Evolutionary conservation across 768 basidiomycete genomes (phyloP).

Genomic region (Leucogyrophana mollusca): DNA sequence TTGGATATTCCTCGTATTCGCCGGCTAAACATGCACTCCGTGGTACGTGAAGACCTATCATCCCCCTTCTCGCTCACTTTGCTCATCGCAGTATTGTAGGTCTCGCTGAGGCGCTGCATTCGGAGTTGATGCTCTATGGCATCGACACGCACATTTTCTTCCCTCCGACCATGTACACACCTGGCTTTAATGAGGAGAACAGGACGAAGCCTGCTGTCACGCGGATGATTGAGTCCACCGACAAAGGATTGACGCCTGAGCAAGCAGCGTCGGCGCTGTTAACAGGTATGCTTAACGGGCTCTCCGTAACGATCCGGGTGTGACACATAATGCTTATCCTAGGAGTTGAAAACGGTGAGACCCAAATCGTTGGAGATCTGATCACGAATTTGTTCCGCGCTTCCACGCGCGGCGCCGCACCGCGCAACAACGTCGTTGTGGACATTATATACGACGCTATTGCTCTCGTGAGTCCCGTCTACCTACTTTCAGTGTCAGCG

Average conservation of each 20-base stretch:
- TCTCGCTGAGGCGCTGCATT: constrained; percentile 79
- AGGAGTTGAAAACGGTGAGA: constrained; percentile 70
- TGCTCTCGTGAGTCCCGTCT: constrained; percentile 39
- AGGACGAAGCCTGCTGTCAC: constrained; percentile 74
- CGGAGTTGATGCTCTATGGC: constrained; percentile 75
- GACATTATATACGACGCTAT: constrained; percentile 44
- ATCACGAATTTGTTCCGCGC: constrained; percentile 67
- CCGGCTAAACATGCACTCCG: constrained; percentile 85
- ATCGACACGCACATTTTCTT: constrained; percentile 81
- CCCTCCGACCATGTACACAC: constrained; percentile 77
- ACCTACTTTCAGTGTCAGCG: neutral
- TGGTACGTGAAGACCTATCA: constrained; percentile 43
- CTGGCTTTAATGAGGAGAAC: constrained; percentile 77
- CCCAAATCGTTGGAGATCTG: constrained; percentile 75
- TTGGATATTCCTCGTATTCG: constrained; percentile 79
- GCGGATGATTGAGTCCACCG: constrained; percentile 72
- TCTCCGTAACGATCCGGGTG: neutral
- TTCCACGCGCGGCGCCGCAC: constrained; percentile 62
- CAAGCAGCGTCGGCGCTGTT: constrained; percentile 58
- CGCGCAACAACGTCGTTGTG: constrained; percentile 55
- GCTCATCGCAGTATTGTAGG: constrained; percentile 39
- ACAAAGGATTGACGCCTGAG: constrained; percentile 63
- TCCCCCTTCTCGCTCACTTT: neutral
- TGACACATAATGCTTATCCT: neutral
- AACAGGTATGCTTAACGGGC: constrained; percentile 42